A percentile compares a stretch with the other conserved stretches of the same genome.
Evolutionary conservation across 1,284 basidiomycete genomes (phyloP).

Genomic region (Austroboletus niveus): DNA sequence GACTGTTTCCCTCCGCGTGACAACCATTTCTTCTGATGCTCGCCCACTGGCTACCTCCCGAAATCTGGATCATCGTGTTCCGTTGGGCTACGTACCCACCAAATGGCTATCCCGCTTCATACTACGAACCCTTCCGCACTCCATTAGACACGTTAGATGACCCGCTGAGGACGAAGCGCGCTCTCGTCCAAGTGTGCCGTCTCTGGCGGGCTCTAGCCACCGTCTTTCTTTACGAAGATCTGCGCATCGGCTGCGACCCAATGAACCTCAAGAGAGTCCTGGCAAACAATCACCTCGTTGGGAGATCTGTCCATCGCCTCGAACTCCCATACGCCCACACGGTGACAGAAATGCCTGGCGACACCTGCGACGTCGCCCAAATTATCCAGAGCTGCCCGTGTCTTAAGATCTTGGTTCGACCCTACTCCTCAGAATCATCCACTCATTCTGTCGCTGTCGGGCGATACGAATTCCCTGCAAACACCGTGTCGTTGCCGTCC

Average conservation of each 20-base stretch:
- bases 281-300: slow-evolving; percentile 31
- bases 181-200: slow-evolving; percentile 34
- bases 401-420: slow-evolving; percentile 57
- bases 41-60: slow-evolving; percentile 41
- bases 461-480: slow-evolving; percentile 49
- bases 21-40: slow-evolving; percentile 2
- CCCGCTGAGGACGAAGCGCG: slow-evolving; percentile 33
- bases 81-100: slow-evolving; percentile 39
- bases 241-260: slow-evolving; percentile 40
- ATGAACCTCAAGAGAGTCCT: slow-evolving; percentile 34
- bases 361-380: slow-evolving; percentile 33
- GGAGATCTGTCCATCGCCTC: slow-evolving; percentile 46
- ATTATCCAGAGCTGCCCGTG: slow-evolving; percentile 50
- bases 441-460: slow-evolving; percentile 27
- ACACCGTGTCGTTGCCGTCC: slow-evolving; percentile 44
- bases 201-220: slow-evolving; percentile 47
- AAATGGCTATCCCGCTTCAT: slow-evolving; percentile 26
- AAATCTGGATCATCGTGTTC: slow-evolving; percentile 53
- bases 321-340: slow-evolving; percentile 58
- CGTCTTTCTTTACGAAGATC: slow-evolving; percentile 52
- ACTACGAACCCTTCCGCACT: slow-evolving; percentile 44
- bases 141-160: slow-evolving; percentile 25
- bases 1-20: neutral
- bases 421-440: slow-evolving; percentile 27
- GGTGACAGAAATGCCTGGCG: slow-evolving; percentile 35